Evolutionary conservation across 306 rosid genomes (phyloP), one percentile per base, ranked within the genome.

Genomic region (Begonia fuchsioides): DNA sequence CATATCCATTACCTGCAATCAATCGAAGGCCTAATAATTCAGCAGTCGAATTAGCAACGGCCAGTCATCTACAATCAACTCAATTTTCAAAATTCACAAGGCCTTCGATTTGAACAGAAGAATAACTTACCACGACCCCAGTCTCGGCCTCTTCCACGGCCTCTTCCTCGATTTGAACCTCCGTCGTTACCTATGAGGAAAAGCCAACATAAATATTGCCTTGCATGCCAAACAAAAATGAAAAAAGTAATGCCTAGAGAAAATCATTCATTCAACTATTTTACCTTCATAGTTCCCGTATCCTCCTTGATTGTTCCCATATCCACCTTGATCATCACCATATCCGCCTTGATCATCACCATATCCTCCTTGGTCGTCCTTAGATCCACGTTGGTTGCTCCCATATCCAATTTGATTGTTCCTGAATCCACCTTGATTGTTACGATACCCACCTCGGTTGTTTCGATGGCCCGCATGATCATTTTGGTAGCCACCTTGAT

Each of bases 351-450:
- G 47, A 2, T 43, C 15, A 43, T 43, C 26, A 2, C 35, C 16
- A 17, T 38, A 12, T 0, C 52, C 32, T 39, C 59, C 57, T 55
- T 52, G 59, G 45, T 43, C 0, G 13, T 61, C 3, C 3, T 3
- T 19, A 19, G 2, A 19, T 3, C 2, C 26, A 1, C 26, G 3
- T 19, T 19, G 26, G 3, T 2, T 19, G 26, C 3, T 19, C 3
- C 32, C 32, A 20, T 20, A 20, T 20, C 32, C 32, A 3, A 5
- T 7, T 20, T 20, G 32, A 1, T 19, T 3, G 3, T 19, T 3
- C 26, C 26, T 79, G 39, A 78, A 88, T 44, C 96, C 88, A 59
- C 95, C 97, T 68, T 93, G 69, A 43, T 79, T 85, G 80, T 88
- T 70, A 52, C 57, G 70, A 18, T 82, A 76, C 50, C 95, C 97